Conservation (phyloP, 352 stramenopile species). For the Globisporangium orthogonon region DNA sequence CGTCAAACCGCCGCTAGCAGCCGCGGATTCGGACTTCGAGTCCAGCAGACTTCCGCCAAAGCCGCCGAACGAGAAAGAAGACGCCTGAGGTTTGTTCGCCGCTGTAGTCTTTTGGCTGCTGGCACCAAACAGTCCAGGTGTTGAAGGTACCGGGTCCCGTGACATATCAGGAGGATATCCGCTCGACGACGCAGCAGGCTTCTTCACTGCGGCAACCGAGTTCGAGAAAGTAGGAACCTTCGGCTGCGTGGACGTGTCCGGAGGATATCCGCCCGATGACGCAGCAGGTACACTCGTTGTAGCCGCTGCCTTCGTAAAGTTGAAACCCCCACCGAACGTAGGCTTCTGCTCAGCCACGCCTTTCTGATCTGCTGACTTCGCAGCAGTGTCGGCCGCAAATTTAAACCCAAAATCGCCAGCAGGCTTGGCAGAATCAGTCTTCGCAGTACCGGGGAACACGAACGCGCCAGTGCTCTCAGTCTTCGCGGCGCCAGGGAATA, state of each 20-base stretch:
- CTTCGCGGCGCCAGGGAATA: slow-evolving; percentile 3
- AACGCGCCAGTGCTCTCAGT: background rate
- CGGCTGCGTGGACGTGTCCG: slow-evolving; percentile 31
- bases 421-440: background rate
- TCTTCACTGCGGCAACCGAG: background rate
- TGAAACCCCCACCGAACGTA: slow-evolving; percentile 12
- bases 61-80: slow-evolving; percentile 12
- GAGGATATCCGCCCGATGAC: slow-evolving; percentile 21
- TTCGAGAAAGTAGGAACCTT: slow-evolving; percentile 17
- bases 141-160: background rate
- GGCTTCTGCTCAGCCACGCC: background rate
- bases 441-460: background rate
- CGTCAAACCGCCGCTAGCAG: background rate
- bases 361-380: background rate
- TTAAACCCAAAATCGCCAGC: slow-evolving; percentile 6
- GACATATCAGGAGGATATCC: background rate
- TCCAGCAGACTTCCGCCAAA: slow-evolving; percentile 9
- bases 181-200: slow-evolving; percentile 4
- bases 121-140: background rate
- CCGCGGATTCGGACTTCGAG: background rate
- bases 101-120: background rate
- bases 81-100: background rate
- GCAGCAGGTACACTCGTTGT: slow-evolving; percentile 23
- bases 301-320: slow-evolving; percentile 12
- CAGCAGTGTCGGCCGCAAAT: background rate